Conservation (phyloP, 768 basidiomycete species). For the Lactarius sp. region DNA sequence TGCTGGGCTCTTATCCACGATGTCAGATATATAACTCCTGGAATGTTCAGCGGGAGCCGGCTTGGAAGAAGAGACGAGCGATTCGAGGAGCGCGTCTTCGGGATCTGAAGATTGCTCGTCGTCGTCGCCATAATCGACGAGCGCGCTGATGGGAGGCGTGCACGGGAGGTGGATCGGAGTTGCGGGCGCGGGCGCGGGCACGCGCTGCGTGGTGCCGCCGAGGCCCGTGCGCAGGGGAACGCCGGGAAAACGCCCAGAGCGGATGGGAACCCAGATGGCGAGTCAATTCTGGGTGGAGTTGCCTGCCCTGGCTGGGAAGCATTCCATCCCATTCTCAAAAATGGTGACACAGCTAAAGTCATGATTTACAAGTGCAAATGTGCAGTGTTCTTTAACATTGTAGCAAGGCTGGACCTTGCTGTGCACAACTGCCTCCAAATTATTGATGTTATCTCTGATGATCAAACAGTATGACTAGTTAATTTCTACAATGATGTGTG, state of each 20-base stretch:
- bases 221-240: conserved; percentile 29
- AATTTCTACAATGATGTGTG: no score
- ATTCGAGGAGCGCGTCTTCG: conserved; percentile 50
- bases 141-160: conserved; percentile 50
- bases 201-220: conserved; percentile 43
- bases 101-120: conserved; percentile 56
- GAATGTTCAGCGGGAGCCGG: conserved; percentile 28
- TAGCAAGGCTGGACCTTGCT: no score
- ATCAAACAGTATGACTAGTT: no score
- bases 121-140: conserved; percentile 77
- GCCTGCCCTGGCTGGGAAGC: no score
- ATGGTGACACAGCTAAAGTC: no score
- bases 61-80: conserved; percentile 41
- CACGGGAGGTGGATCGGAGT: conserved; percentile 36
- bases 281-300: no score
- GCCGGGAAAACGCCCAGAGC: conserved; percentile 37
- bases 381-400: no score
- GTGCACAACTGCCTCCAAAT: no score
- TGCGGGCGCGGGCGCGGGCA: conserved; percentile 20
- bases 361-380: no score
- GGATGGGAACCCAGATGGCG: no score
- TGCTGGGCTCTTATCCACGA: conserved; percentile 48
- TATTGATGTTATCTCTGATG: no score
- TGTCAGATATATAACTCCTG: conserved; percentile 39
- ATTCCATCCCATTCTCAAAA: no score